phyloP scores from a whole-genome alignment of 805 yeast species.

The Saccharomycopsis sp. region DNA sequence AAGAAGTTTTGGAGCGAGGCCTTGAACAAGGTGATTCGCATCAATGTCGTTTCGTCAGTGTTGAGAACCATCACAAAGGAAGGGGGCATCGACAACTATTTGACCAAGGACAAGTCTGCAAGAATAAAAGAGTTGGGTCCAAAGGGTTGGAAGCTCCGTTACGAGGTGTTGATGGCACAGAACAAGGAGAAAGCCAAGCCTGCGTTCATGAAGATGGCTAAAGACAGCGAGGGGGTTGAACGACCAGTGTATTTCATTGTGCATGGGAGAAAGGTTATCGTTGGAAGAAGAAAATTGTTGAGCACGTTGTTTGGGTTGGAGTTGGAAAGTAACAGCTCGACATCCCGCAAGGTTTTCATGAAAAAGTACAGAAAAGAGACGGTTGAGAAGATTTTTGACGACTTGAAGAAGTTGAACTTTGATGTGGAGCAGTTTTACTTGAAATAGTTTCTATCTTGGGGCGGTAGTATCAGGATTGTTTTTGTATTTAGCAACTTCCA shows the following conservation, averaged over 20 bases:
- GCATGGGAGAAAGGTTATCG: constrained; percentile 37
- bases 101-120: constrained; percentile 79
- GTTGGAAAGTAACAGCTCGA: constrained; percentile 31
- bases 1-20: constrained; percentile 81
- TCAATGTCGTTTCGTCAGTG: constrained; percentile 70
- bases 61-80: constrained; percentile 82
- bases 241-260: constrained; percentile 48
- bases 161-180: constrained; percentile 49
- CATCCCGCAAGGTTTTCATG: constrained; percentile 42
- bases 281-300: constrained; percentile 59
- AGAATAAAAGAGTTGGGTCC: constrained; percentile 90
- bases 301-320: constrained; percentile 44
- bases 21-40: constrained; percentile 44
- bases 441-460: no score
- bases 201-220: constrained; percentile 28
- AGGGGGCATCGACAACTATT: constrained; percentile 89
- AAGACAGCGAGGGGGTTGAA: constrained; percentile 27
- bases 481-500: no score
- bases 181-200: constrained; percentile 33
- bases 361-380: constrained; percentile 35
- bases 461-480: no score
- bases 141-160: constrained; percentile 84
- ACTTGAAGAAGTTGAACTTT: constrained; percentile 36
- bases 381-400: constrained; percentile 40
- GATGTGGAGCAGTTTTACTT: no score